phyloP scores from a whole-genome alignment of 768 basidiomycete species.

The Termitomyces sp. region DNA sequence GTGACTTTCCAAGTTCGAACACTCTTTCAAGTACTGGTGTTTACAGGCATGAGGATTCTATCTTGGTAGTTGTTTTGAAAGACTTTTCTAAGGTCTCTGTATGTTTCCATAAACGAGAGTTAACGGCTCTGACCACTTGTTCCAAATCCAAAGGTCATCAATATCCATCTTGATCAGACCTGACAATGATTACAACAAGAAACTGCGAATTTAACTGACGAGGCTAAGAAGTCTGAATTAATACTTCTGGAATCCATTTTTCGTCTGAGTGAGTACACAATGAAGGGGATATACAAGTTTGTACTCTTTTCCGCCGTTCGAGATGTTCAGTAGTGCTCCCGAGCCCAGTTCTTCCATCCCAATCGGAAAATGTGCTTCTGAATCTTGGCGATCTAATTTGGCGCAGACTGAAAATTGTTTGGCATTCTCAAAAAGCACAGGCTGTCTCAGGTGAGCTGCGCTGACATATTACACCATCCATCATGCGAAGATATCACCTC shows the following conservation, averaged over 20 bases:
- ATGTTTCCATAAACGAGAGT: background rate
- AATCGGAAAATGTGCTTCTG: background rate
- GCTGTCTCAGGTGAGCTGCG: background rate
- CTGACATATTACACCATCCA: background rate
- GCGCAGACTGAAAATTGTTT: background rate
- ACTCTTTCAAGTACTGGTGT: background rate
- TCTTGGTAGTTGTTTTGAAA: background rate
- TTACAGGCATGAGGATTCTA: background rate
- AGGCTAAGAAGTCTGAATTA: background rate
- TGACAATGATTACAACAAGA: background rate
- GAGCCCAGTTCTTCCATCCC: background rate
- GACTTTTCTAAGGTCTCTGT: no score
- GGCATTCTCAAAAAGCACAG: background rate
- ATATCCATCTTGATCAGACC: background rate
- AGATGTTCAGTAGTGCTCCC: background rate
- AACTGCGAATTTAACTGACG: background rate
- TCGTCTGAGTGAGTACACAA: background rate
- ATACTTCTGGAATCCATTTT: background rate
- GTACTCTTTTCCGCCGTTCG: background rate
- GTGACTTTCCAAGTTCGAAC: background rate
- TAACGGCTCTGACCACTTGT: background rate
- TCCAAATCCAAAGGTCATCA: background rate
- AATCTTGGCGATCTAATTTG: background rate
- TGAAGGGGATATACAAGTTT: background rate
- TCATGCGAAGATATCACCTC: background rate